Conservation (phyloP, 1,284 basidiomycete genomes). For the Cryptococcus sp. region DNA sequence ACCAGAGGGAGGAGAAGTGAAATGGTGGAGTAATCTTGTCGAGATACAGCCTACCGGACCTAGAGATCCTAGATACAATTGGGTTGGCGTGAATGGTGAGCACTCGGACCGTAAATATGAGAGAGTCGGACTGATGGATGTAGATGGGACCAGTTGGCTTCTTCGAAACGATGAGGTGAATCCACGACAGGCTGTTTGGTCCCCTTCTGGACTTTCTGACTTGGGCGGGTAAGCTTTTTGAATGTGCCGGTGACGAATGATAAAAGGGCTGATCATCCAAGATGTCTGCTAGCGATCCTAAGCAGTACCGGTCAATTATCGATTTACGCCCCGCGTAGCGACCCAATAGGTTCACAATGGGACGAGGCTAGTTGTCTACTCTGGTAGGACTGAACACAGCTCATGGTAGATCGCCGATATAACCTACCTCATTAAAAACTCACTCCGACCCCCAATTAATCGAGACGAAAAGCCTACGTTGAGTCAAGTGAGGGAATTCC, state of each 20-base stretch:
- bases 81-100: neutral
- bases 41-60: constrained; percentile 9
- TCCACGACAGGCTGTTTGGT: constrained; percentile 33
- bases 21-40: constrained; percentile 26
- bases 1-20: constrained; percentile 28
- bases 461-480: neutral
- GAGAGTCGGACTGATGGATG: neutral
- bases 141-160: constrained; percentile 27
- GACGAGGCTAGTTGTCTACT: constrained; percentile 22
- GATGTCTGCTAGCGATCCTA: constrained; percentile 33
- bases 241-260: too few species aligned
- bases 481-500: constrained; percentile 9
- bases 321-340: constrained; percentile 28
- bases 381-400: neutral
- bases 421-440: neutral
- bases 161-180: constrained; percentile 21
- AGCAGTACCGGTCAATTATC: constrained; percentile 26
- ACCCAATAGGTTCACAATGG: constrained; percentile 29
- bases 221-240: constrained; percentile 26
- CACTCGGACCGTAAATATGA: too few species aligned
- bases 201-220: constrained; percentile 33
- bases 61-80: neutral
- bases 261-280: too few species aligned
- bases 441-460: neutral
- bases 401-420: neutral